Evolutionary conservation across 768 basidiomycete genomes (phyloP), one percentile per base, ranked within the genome.

Genomic region (Termitomyces titanicus): DNA sequence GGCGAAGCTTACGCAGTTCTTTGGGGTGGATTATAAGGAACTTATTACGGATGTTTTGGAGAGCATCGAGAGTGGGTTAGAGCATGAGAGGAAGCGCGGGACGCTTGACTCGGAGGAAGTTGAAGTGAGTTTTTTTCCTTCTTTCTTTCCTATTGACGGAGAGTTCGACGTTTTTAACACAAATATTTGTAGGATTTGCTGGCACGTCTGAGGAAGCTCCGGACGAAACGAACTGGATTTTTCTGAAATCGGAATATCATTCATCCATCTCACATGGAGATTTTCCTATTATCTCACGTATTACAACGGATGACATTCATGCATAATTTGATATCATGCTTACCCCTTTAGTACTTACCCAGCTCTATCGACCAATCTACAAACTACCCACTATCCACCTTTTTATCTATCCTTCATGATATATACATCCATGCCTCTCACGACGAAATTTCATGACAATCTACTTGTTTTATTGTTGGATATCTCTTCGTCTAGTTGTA

Each of bases 1-100:
- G 5, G 90, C 91, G 58, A 94, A 94, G 74, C 77, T 94, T 56
- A 86, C 88, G 25, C 79, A 86, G 70, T 93, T 93, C 78, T 94
- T 94, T 70, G 91, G 91, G 22, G 92, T 92, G 39, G 81, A 91
- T 67, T 92, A 94, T 68, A 79, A 83, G 25, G 88, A 89, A 52
- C 72, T 93, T 53, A 84, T 93, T 52, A 78, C 75, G 37, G 88
- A 92, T 65, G 81, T 94, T 31, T 34, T 94, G 59, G 88, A 91
- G 60, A 91, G 87, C 49, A 86, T 94, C 63, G 91, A 92, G 69
- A 80, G 72, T 57, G 76, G 89, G 66, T 64, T 94, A 47, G 82
- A 87, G 63, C 82, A 88, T 61, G 91, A 92, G 66, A 68, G 79
- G 49, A 79, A 73, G 46, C 72, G 74, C 42, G 92, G 91, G 29